Evolutionary conservation across 352 stramenopile genomes (phyloP).

Genomic region (Pythium guiyangense): DNA sequence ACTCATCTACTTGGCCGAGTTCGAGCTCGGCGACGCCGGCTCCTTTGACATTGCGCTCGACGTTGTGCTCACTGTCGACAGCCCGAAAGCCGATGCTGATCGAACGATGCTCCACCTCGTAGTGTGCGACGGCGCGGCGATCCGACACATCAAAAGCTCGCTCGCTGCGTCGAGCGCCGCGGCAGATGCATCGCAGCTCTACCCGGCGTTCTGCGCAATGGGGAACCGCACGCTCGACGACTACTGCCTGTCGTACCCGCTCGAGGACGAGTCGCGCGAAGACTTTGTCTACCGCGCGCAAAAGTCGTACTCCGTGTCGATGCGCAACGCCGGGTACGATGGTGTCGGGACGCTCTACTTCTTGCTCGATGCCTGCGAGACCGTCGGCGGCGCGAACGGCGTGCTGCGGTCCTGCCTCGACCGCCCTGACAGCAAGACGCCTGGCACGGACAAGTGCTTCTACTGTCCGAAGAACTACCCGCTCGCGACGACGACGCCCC

Average conservation of each 20-base stretch:
- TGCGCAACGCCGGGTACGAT: slow-evolving; percentile 5
- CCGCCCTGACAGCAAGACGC: slow-evolving; percentile 9
- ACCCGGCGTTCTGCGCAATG: slow-evolving; percentile 44
- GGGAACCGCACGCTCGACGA: slow-evolving; percentile 42
- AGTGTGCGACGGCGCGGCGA: slow-evolving; percentile 28
- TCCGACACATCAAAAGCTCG: slow-evolving; percentile 11
- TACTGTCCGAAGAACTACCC: slow-evolving; percentile 38
- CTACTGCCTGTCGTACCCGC: slow-evolving; percentile 41
- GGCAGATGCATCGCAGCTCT: slow-evolving; percentile 3
- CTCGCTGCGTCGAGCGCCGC: not conserved
- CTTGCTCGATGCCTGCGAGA: slow-evolving; percentile 55
- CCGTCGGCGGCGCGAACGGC: slow-evolving; percentile 28
- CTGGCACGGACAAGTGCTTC: slow-evolving; percentile 25
- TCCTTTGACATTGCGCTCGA: slow-evolving; percentile 38
- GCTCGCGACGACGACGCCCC: slow-evolving; percentile 6
- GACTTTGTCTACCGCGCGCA: slow-evolving; percentile 33
- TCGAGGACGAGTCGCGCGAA: slow-evolving; percentile 30
- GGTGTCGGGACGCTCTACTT: slow-evolving; percentile 27
- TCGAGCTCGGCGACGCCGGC: slow-evolving; percentile 28
- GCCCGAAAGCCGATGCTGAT: slow-evolving; percentile 16
- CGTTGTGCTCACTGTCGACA: slow-evolving; percentile 32
- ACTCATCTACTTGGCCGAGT: slow-evolving; percentile 33
- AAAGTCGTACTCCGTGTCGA: slow-evolving; percentile 15
- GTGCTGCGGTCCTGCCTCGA: slow-evolving; percentile 50
- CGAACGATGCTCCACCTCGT: slow-evolving; percentile 48